phyloP scores from a whole-genome alignment of 2,329 filamentous ascomycete genomes.

The Whalleya microplaca region DNA sequence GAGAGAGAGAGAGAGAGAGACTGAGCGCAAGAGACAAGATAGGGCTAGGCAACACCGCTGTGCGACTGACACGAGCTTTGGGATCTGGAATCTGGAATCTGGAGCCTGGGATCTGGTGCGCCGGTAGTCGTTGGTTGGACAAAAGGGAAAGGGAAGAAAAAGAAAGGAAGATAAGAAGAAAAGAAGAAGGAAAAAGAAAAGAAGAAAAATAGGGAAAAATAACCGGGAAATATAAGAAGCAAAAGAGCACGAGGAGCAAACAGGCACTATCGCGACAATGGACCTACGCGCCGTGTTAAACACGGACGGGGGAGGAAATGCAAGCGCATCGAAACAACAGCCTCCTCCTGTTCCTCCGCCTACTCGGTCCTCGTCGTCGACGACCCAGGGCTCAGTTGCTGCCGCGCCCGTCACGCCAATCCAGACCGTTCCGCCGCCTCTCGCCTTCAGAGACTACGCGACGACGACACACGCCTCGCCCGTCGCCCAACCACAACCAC shows the following conservation, averaged over 20 bases:
- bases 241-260: conserved; percentile 15
- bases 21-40: not conserved
- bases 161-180: conserved; percentile 7
- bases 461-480: conserved; percentile 54
- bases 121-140: conserved; percentile 6
- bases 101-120: conserved; percentile 7
- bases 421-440: conserved; percentile 46
- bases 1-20: not conserved
- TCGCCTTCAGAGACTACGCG: conserved; percentile 56
- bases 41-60: not conserved
- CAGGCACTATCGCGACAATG: conserved; percentile 27
- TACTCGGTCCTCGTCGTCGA: conserved; percentile 24
- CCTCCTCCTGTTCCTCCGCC: conserved; percentile 29
- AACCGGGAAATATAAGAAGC: no score
- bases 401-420: conserved; percentile 41
- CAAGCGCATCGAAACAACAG: conserved; percentile 34
- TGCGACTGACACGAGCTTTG: not conserved
- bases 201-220: no score
- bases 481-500: conserved; percentile 51
- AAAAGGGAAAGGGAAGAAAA: conserved; percentile 7
- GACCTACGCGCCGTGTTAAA: conserved; percentile 53
- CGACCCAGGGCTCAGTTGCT: conserved; percentile 30
- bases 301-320: conserved; percentile 43
- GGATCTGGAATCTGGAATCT: not conserved
- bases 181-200: conserved; percentile 2